Base-by-base conservation (phyloP, 176 grass and related monocot genomes). In the Poa pratensis region DNA sequence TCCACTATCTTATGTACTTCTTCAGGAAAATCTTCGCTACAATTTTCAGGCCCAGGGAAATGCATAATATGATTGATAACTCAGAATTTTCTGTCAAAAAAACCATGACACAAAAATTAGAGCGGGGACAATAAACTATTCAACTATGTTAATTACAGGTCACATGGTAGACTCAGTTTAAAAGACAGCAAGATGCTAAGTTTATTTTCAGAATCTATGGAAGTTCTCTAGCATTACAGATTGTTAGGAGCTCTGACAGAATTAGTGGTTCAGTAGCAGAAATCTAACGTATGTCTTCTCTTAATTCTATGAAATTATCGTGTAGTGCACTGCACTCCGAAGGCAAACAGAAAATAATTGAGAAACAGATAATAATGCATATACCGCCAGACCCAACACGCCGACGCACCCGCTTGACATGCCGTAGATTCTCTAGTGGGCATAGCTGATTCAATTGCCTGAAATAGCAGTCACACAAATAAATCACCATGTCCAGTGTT, bases 51-150 rank as follows among this genome's bases (percentile, higher is more conserved):
- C 83, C 91, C 93, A 86, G 32, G 10, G 86, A 91, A 90, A 89
- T 35, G 18, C 89, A 95, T 86, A 98, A 82, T 51, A 98, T 92
- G 48, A 98, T 92, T 26, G 96, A 94, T 70, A 98, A 77, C 46
- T 92, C 89, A 35, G 90, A 51, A 84, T 87, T 95, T 85, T 90
- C 96, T 95, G 83, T 76, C 76, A 80, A 83, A 63, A 66, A 54
- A 86, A 48, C 18, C 67, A 75, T 23, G 42, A 43, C 5, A 89
- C 28, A 19, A 67, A 50, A 20, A 32, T 59, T 85, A 70, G 72
- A 77, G 2, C 28, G 55, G 22, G 26, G 5, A 32, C 9, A 52
- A 7, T 9, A 72, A 63, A 66, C 0, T 88, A 13, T 16, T 88
- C 5, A 12, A 40, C 27, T 17, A 67, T 58, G 12, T 65, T 65